Conservation (phyloP, 176 grass and related monocot genomes). For the Zea mays region DNA sequence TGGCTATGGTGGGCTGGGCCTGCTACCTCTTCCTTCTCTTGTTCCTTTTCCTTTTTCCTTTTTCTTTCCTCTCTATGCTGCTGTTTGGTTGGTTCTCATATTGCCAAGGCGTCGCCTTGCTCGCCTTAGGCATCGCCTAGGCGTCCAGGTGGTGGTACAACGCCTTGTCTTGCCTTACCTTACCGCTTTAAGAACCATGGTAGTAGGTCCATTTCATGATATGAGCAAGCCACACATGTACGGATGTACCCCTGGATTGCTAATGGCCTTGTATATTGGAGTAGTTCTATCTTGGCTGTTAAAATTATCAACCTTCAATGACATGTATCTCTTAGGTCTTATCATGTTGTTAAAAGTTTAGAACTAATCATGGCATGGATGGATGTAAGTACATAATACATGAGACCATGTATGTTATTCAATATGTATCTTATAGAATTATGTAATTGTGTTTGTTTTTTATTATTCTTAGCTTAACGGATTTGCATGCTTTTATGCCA, state of each 20-base stretch:
- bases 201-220: background rate
- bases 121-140: no score
- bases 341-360: constrained; percentile 16
- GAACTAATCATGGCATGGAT: constrained; percentile 15
- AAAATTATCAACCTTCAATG: background rate
- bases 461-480: constrained; percentile 4
- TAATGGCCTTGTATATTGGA: background rate
- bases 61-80: no score
- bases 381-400: constrained; percentile 9
- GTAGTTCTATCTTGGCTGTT: background rate
- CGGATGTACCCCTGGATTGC: background rate
- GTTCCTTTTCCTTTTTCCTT: no score
- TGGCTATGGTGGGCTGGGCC: no score
- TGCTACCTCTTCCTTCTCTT: no score
- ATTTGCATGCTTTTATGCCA: constrained; percentile 6
- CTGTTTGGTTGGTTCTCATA: no score
- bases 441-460: background rate
- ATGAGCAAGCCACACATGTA: background rate
- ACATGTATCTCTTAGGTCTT: background rate
- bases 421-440: background rate
- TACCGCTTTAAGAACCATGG: background rate
- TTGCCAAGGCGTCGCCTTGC: no score
- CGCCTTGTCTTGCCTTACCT: no score
- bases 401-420: background rate
- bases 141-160: no score